phyloP scores from a whole-genome alignment of 495 filamentous ascomycete species.

The Alectoria sarmentosa region DNA sequence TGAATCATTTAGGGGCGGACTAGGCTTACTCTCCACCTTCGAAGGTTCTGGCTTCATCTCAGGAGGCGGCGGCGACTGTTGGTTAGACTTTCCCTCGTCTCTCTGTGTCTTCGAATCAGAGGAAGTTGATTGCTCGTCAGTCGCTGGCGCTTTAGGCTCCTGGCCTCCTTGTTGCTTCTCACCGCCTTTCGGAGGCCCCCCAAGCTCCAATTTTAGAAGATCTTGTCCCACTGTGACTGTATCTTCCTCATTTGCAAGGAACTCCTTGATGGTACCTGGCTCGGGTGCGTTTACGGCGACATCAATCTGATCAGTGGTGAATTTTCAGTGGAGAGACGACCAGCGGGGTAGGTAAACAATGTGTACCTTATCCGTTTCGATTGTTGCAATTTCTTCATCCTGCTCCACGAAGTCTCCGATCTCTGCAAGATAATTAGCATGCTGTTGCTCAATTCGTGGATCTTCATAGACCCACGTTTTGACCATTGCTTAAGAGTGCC shows the following conservation, averaged over 20 bases:
- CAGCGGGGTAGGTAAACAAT: not conserved
- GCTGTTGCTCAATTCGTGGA: conserved; percentile 81
- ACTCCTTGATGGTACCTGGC: conserved; percentile 83
- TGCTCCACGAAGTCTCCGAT: conserved; percentile 90
- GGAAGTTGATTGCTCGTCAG: conserved; percentile 48
- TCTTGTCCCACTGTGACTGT: conserved; percentile 94
- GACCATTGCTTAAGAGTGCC: conserved; percentile 94
- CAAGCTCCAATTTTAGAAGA: conserved; percentile 73
- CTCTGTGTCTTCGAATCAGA: conserved; percentile 51
- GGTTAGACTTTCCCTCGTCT: conserved; percentile 39
- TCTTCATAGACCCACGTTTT: conserved; percentile 63
- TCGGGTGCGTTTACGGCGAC: conserved; percentile 93
- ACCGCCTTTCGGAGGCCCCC: conserved; percentile 50
- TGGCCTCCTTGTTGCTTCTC: conserved; percentile 43
- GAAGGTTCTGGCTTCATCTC: conserved; percentile 37
- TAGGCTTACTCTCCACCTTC: conserved; percentile 42
- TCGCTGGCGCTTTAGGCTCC: conserved; percentile 54
- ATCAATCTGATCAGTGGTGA: conserved; percentile 61
- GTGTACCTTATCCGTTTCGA: conserved; percentile 98
- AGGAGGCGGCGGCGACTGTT: conserved; percentile 31
- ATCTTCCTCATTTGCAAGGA: conserved; percentile 89
- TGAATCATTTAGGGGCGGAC: conserved; percentile 31
- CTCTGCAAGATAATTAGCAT: conserved; percentile 58
- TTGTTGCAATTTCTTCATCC: conserved; percentile 97
- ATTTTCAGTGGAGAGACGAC: not conserved